These are phyloP conservation scores for Pholiota conissans DNA, from an alignment of 768 basidiomycete species.

Conservation along the genomic window DNA sequence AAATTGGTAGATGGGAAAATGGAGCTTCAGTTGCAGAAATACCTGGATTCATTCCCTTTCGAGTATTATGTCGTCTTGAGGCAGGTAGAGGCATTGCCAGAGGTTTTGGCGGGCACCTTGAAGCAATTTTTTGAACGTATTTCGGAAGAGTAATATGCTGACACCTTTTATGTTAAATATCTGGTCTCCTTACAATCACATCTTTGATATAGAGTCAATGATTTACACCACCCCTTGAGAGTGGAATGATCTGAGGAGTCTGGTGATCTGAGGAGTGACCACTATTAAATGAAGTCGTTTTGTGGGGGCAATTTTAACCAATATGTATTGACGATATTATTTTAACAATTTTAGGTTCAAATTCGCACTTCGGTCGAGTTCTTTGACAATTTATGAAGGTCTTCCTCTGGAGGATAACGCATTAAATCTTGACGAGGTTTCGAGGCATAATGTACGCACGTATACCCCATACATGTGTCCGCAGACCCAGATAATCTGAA, in stretches of 20 bases:
- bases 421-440: background rate
- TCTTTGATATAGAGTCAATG: no score
- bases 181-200: no score
- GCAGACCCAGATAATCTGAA: slow-evolving; percentile 77
- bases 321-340: no score
- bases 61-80: slow-evolving; percentile 95
- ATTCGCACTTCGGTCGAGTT: slow-evolving; percentile 61
- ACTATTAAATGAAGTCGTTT: no score
- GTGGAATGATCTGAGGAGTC: no score
- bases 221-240: background rate
- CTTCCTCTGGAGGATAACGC: slow-evolving; percentile 59
- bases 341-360: slow-evolving; percentile 24
- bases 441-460: slow-evolving; percentile 51
- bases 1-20: slow-evolving; percentile 76
- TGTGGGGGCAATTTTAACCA: no score
- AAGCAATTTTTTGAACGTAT: slow-evolving; percentile 91
- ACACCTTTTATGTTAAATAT: no score
- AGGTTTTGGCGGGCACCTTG: slow-evolving; percentile 83
- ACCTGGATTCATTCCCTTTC: slow-evolving; percentile 96
- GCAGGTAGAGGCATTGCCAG: slow-evolving; percentile 88
- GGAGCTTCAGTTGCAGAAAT: slow-evolving; percentile 86
- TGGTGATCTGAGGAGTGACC: no score
- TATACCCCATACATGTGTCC: slow-evolving; percentile 85
- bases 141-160: slow-evolving; percentile 55
- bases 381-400: slow-evolving; percentile 69